A percentile compares a stretch with the other conserved stretches of the same genome.
Evolutionary conservation across 441 rosid genomes (phyloP).

Genomic region (Adansonia gregorii): DNA sequence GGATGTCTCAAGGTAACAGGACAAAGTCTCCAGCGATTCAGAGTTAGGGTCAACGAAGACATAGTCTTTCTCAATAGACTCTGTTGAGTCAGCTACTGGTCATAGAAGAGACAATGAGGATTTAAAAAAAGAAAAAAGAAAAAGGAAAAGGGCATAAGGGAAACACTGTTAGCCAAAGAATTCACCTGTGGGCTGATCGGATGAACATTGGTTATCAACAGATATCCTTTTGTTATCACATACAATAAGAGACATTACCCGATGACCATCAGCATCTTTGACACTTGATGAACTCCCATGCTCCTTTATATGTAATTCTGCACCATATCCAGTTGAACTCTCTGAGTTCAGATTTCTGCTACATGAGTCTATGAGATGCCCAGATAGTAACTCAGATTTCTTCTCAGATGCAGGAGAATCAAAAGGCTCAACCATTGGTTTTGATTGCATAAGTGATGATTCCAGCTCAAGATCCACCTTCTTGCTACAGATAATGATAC

Average conservation of each 20-base stretch:
- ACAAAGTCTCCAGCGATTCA: constrained; percentile 55
- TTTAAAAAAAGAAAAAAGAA: constrained; percentile 7
- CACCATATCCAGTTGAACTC: constrained; percentile 37
- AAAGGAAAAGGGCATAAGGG: constrained; percentile 1
- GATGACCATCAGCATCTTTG: constrained; percentile 37
- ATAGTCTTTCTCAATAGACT: constrained; percentile 76
- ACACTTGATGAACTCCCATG: constrained; percentile 38
- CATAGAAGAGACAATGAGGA: constrained; percentile 32
- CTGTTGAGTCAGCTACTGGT: constrained; percentile 62
- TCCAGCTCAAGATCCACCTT: constrained; percentile 34
- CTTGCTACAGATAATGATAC: constrained; percentile 47
- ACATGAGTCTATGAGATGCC: constrained; percentile 25
- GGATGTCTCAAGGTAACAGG: constrained; percentile 61
- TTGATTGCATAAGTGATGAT: constrained; percentile 29
- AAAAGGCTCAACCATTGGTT: constrained; percentile 37
- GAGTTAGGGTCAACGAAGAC: constrained; percentile 66
- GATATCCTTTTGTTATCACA: constrained; percentile 44
- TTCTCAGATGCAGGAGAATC: constrained; percentile 40
- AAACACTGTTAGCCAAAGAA: constrained; percentile 19
- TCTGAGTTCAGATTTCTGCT: constrained; percentile 28
- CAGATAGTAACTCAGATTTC: constrained; percentile 38
- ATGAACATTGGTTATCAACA: constrained; percentile 41
- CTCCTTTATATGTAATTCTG: constrained; percentile 29
- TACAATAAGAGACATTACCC: constrained; percentile 33
- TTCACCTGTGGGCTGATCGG: constrained; percentile 53